Base-by-base conservation (phyloP, 768 basidiomycete species). In the Leccinum variicolor region DNA sequence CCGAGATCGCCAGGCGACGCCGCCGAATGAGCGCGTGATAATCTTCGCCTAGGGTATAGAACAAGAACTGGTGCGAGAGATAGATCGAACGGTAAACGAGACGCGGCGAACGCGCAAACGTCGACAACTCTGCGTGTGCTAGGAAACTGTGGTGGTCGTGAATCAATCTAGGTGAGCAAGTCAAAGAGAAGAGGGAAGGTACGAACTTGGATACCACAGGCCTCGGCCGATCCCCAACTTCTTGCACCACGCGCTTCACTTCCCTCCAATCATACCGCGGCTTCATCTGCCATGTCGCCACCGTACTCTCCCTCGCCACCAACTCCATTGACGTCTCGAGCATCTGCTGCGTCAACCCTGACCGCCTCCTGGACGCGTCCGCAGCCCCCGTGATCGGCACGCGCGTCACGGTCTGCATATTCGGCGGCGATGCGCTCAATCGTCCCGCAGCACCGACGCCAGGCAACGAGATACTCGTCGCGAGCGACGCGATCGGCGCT, bases 11-110 rank as follows among this genome's bases (percentile, higher is more conserved):
- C 47, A 89, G 77, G 54, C 83, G 81, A 59, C 81, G 83, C 3
- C 79, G 78, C 33, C 84, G 83, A 36, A 87, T 81, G n/a, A 90
- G 81, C 0, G 90, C 87, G 55, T 92, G 86, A 66, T 92, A 91
- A 63, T 93, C 86, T 60, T 87, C 84, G 13, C 84, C 84, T 1
- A 93, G 79, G 2, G 84, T 80, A 63, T 83, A 81, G 76, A 96
- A 96, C 10, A 85, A 78, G 68, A 96, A 92, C 59, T 95, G 92
- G 62, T 92, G 90, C 0, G 86, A 84, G 17, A 92, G 84, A 71
- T 96, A 96, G 29, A 97, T 79, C 1, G 90, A 79, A 0, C 85
- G 81, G 3, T 92, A 89, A 0, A 90, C 79, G 34, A 91, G 76
- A 2, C 72, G 76, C 0, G 79, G 75, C 1, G 85, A 83, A 4